Base-by-base conservation (phyloP, 306 rosid genomes). In the Glycyrrhiza uralensis region DNA sequence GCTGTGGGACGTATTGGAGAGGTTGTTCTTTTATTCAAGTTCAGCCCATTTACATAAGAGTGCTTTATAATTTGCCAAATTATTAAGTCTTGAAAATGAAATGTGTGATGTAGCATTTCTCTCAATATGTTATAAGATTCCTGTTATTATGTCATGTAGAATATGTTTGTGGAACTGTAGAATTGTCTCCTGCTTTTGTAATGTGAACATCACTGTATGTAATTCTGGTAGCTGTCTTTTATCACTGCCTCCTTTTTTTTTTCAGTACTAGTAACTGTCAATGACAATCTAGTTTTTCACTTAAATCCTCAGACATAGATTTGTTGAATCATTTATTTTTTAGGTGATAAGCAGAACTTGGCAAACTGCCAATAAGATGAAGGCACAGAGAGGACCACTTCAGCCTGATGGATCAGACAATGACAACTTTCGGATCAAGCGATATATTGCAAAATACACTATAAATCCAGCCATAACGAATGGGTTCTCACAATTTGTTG, bases 1-100 rank as follows among this genome's bases (percentile, higher is more conserved):
- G 99, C 96, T 64, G 89, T 91, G 97, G 99, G 99, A 64, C 90
- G 99, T 78, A 91, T 94, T 72, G 99, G 97, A 64, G 99, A 89
- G 96, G 99, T 94, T 78, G 47, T 49, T 70, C 84, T 69, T 73
- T 71, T 22, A 29, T 72, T 64, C 41, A 74, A 55, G 10, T 32
- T 17, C n/a, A 41, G 23, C 66, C 8, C 66, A 35, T 77, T 38
- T 12, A 4, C 15, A 33, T 51, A 41, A 7, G 3, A n/a, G 10
- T 44, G 30, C 74, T 82, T 52, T 58, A 5, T 72, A 17, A 4
- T n/a, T 26, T 39, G 41, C 57, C 59, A 13, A 77, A 4, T 4
- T 26, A 49, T 15, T 81, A 67, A 50, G 49, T 42, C 69, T 7
- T 20, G 49, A 59, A 41, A 70, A 17, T 24, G n/a, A 66, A 52